Evolutionary conservation across 2,329 filamentous ascomycete species (phyloP), one percentile per base, ranked within the genome.

Genomic region (Ascomycota sp.): DNA sequence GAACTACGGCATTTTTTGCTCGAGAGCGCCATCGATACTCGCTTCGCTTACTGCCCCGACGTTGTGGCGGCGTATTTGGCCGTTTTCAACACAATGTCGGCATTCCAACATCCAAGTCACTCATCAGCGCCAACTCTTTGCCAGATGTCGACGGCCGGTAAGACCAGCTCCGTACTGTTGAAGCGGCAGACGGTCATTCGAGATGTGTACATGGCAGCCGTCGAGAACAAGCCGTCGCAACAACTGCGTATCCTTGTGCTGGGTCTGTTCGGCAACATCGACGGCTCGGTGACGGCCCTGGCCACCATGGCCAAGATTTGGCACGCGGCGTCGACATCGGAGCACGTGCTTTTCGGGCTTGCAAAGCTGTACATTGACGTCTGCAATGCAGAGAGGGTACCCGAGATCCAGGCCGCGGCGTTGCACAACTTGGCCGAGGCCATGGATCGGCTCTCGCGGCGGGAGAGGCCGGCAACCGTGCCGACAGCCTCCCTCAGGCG

Each of bases 341-440:
- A 48, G 3, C 34, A 39, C 11, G 39, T 41, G 3, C 40, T 47
- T 4, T 32, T 43, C 2, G 43, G 41, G 22, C 47, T 68, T 5
- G 54, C 53, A 30, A 38, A 37, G 0, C 40, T 64, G 3, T 69
- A 66, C 34, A 38, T 57, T 8, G 46, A 55, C 12, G 40, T 58
- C 1, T 59, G 53, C 33, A 33, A 51, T 5, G 38, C 39, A 4
- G 53, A 55, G 0, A 40, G 43, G 1, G 52, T 52, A 2, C 45
- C 57, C 1, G 61, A 64, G 31, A 53, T 60, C n/a, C 56, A 61
- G 5, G 52, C 57, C 0, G 43, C 55, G 5, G 58, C 63, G 0
- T 40, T 71, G 8, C 42, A 52, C 9, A 62, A 62, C 27, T 52
- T 72, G 4, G 56, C 58, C 0, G 42, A 45, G 4, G 37, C 60